These are phyloP conservation scores for Abelmoschus esculentus DNA, from an alignment of 345 rosid species.

Conservation along the genomic window DNA sequence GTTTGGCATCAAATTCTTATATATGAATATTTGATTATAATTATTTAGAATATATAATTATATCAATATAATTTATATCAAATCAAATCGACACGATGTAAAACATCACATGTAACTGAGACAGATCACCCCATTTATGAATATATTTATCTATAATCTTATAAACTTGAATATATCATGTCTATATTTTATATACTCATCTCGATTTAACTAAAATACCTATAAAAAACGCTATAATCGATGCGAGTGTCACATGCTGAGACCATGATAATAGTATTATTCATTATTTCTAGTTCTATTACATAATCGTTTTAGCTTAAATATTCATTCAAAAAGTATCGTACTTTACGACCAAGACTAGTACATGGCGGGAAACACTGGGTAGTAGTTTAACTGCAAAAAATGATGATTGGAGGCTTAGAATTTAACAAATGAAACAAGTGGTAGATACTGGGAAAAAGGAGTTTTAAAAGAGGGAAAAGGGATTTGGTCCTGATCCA, in stretches of 20 bases:
- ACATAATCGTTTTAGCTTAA: too few species aligned
- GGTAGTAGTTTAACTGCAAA: background rate
- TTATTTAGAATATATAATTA: too few species aligned
- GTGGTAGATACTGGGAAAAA: background rate
- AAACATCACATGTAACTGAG: too few species aligned
- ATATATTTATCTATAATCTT: too few species aligned
- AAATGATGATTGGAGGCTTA: background rate
- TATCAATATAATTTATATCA: too few species aligned
- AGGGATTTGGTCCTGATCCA: background rate
- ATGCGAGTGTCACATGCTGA: background rate
- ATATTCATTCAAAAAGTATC: background rate
- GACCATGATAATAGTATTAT: background rate
- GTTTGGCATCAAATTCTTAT: too few species aligned
- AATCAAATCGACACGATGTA: too few species aligned
- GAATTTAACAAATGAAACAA: conserved; percentile 2
- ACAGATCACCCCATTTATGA: too few species aligned
- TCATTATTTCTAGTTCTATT: too few species aligned
- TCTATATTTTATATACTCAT: background rate
- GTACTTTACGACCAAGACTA: background rate
- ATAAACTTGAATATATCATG: too few species aligned
- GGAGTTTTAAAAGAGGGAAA: background rate
- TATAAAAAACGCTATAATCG: background rate
- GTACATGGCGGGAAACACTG: background rate
- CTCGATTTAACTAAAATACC: background rate
- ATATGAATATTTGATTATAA: too few species aligned